These are phyloP conservation scores for Colletotrichum sp. DNA, from an alignment of 2,329 filamentous ascomycete genomes.

Conservation along the genomic window DNA sequence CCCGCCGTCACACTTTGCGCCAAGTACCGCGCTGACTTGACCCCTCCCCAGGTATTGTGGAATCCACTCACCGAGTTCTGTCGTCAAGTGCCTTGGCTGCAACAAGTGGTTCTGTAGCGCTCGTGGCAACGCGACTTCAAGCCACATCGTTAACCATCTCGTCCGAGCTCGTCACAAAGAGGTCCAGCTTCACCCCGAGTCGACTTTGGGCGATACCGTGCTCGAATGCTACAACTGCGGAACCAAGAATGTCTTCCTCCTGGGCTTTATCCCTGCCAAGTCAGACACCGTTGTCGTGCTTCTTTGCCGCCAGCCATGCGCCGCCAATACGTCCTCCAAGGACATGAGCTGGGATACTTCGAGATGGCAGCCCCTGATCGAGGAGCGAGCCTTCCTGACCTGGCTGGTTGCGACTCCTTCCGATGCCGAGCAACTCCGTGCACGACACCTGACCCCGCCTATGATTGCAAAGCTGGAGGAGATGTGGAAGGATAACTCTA, in stretches of 20 bases:
- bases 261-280: slow-evolving; percentile 98
- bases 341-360: slow-evolving; percentile 99
- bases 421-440: slow-evolving; percentile 94
- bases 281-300: slow-evolving; percentile 98
- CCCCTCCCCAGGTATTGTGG: slow-evolving; percentile 79
- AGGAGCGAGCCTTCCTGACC: slow-evolving; percentile 91
- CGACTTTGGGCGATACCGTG: slow-evolving; percentile 91
- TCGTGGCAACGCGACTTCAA: slow-evolving; percentile 93
- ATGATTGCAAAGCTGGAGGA: slow-evolving; percentile 97
- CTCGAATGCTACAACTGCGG: slow-evolving; percentile 99
- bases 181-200: slow-evolving; percentile 93
- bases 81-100: slow-evolving; percentile 95
- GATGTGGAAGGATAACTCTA: slow-evolving; percentile 96
- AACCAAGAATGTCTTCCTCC: slow-evolving; percentile 97
- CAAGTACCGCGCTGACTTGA: not conserved
- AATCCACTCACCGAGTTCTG: slow-evolving; percentile 93
- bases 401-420: slow-evolving; percentile 92
- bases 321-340: slow-evolving; percentile 92
- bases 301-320: slow-evolving; percentile 94
- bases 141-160: slow-evolving; percentile 97
- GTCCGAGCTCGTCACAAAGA: slow-evolving; percentile 98
- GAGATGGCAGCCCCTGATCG: slow-evolving; percentile 95
- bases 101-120: slow-evolving; percentile 99
- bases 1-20: slow-evolving; percentile 3
- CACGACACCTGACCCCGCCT: slow-evolving; percentile 89